Evolutionary conservation across 2,329 filamentous ascomycete genomes (phyloP).

Genomic region (Grosmannia clavigera): DNA sequence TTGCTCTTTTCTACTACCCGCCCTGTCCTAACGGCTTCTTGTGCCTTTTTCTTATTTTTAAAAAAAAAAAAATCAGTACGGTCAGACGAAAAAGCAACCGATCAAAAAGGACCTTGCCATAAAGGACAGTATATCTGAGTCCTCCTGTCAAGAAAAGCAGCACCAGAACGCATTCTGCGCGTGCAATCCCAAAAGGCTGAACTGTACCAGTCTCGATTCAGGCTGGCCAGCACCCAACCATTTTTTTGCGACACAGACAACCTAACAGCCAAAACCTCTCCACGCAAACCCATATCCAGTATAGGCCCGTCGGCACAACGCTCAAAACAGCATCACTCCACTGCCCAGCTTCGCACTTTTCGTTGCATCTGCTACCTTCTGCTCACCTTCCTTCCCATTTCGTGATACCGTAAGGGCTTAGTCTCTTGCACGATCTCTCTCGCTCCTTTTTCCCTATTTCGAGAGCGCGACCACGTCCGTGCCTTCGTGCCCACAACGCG

Average conservation of each 20-base stretch:
- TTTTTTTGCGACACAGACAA: constrained; percentile 39
- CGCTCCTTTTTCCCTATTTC: neutral
- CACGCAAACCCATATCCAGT: constrained; percentile 50
- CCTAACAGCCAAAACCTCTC: constrained; percentile 29
- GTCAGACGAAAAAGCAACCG: neutral
- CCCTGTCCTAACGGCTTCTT: neutral
- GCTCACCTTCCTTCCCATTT: constrained; percentile 20
- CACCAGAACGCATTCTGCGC: neutral
- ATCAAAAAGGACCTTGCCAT: neutral
- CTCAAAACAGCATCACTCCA: constrained; percentile 55
- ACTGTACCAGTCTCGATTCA: constrained; percentile 34
- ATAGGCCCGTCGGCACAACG: constrained; percentile 52
- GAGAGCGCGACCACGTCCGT: neutral
- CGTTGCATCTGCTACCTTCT: constrained; percentile 8
- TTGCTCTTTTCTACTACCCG: constrained; percentile 4
- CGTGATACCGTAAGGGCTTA: constrained; percentile 26
- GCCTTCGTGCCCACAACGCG: neutral
- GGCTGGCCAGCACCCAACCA: constrained; percentile 34
- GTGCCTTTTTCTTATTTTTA: neutral
- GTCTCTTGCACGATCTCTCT: neutral
- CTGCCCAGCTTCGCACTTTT: constrained; percentile 37
- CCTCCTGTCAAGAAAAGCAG: constrained; percentile 3
- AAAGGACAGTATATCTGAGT: neutral
- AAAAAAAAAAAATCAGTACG: neutral
- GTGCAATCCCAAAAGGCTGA: constrained; percentile 12